Conservation (phyloP, 2,329 filamentous ascomycete genomes). For the Dothistroma septosporum region DNA sequence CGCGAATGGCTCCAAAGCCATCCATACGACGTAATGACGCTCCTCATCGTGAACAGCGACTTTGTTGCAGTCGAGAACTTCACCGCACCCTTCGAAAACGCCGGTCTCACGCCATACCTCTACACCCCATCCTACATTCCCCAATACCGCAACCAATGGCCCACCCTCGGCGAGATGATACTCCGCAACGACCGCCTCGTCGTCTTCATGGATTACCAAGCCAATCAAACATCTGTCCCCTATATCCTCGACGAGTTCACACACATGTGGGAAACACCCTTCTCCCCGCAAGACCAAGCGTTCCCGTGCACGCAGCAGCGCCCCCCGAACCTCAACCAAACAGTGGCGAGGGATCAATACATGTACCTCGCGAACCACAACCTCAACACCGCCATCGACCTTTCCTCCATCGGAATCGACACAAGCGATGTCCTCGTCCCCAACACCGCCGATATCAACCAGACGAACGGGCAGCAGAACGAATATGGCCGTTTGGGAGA, state of each 20-base stretch:
- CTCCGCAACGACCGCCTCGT: slow-evolving; percentile 62
- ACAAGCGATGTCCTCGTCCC: slow-evolving; percentile 60
- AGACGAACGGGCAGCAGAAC: slow-evolving; percentile 61
- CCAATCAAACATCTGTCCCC: slow-evolving; percentile 71
- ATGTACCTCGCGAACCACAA: slow-evolving; percentile 91
- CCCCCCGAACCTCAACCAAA: slow-evolving; percentile 60
- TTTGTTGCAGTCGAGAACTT: slow-evolving; percentile 63
- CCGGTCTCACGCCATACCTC: slow-evolving; percentile 67
- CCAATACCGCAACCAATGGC: slow-evolving; percentile 74
- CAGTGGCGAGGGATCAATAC: slow-evolving; percentile 51
- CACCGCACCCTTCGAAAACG: slow-evolving; percentile 62
- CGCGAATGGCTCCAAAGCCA: slow-evolving; percentile 68
- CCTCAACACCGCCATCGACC: slow-evolving; percentile 70
- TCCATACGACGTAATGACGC: slow-evolving; percentile 82
- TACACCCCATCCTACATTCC: slow-evolving; percentile 69
- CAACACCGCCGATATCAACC: slow-evolving; percentile 63
- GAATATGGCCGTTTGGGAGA: slow-evolving; percentile 64
- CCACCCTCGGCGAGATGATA: slow-evolving; percentile 74
- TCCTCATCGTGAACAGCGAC: slow-evolving; percentile 80
- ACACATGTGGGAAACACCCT: slow-evolving; percentile 88
- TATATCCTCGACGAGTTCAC: slow-evolving; percentile 86
- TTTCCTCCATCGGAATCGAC: slow-evolving; percentile 49
- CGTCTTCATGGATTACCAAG: slow-evolving; percentile 80
- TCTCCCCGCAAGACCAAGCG: slow-evolving; percentile 62
- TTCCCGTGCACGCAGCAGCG: slow-evolving; percentile 80